Percentiles rank a stretch among this genome's conserved stretches.
These are phyloP conservation scores for Tinospora cordifolia DNA, from an alignment of 164 flowering plant species.

Conservation along the genomic window DNA sequence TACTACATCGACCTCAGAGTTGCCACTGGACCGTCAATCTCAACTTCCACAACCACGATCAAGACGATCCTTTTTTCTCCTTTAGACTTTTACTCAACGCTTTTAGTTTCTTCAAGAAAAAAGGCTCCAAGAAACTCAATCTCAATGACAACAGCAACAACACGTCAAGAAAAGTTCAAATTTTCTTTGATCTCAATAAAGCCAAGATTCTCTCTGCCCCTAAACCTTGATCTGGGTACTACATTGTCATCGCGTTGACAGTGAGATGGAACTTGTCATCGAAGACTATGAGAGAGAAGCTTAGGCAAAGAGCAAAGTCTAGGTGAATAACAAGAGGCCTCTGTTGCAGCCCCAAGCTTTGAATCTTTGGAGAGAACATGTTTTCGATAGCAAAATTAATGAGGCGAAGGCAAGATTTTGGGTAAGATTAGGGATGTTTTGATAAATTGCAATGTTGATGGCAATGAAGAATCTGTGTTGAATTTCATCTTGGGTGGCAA, in stretches of 20 bases:
- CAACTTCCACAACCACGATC: conserved; percentile 12
- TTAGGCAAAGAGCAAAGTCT: conserved; percentile 27
- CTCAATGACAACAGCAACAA: conserved; percentile 7
- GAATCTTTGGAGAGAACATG: conserved; percentile 55
- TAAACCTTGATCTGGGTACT: conserved; percentile 67
- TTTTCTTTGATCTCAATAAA: conserved; percentile 54
- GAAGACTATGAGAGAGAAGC: conserved; percentile 49
- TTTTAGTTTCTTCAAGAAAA: conserved; percentile 55
- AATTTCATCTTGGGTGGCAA: conserved; percentile 38
- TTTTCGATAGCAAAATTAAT: conserved; percentile 40
- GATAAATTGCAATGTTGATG: conserved; percentile 37
- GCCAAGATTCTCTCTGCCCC: conserved; percentile 58
- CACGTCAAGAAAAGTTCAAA: background rate
- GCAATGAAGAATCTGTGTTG: conserved; percentile 30
- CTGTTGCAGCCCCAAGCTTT: conserved; percentile 25
- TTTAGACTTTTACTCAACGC: conserved; percentile 53
- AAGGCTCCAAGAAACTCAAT: conserved; percentile 42
- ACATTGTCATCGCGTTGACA: conserved; percentile 41
- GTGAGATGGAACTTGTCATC: conserved; percentile 45
- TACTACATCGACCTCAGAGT: conserved; percentile 56
- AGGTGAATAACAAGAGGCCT: background rate
- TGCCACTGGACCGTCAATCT: conserved; percentile 44
- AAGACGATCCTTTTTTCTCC: conserved; percentile 11
- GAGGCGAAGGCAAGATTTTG: conserved; percentile 48
- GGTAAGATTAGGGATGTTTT: conserved; percentile 42